A percentile compares a stretch with the other conserved stretches of the same genome.
phyloP scores from a whole-genome alignment of 371 early-diverging fungal species.

The Capillidium heterosporum region DNA sequence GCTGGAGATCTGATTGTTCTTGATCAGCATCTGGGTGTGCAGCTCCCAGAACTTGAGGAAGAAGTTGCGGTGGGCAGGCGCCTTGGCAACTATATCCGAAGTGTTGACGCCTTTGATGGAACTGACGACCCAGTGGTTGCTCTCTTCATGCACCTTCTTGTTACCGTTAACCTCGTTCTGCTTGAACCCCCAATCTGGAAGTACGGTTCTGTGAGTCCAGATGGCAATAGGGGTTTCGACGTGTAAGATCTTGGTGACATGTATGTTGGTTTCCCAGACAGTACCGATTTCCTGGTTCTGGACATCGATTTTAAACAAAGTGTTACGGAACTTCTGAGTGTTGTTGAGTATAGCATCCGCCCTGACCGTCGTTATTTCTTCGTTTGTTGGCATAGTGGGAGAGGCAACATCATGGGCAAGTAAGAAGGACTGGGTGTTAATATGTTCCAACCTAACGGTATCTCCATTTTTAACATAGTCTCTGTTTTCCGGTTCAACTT shows the following conservation, averaged over 20 bases:
- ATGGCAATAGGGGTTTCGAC: constrained; percentile 62
- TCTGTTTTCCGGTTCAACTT: constrained; percentile 7
- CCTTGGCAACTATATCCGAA: constrained; percentile 7
- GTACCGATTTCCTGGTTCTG: constrained; percentile 22
- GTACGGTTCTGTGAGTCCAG: constrained; percentile 46
- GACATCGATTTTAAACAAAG: constrained; percentile 38
- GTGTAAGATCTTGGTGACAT: constrained; percentile 46
- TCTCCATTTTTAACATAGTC: constrained; percentile 21
- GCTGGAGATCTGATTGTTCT: constrained; percentile 76
- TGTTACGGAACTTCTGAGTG: constrained; percentile 33
- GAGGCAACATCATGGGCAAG: constrained; percentile 95
- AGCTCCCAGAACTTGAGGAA: constrained; percentile 86
- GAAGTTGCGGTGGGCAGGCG: background rate
- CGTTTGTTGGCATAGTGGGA: constrained; percentile 87
- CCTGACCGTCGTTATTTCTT: constrained; percentile 76
- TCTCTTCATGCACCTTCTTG: constrained; percentile 52
- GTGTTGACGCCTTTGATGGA: constrained; percentile 43
- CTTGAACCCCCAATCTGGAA: constrained; percentile 91
- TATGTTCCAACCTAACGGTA: constrained; percentile 32
- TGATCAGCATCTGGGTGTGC: constrained; percentile 73
- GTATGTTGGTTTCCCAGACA: constrained; percentile 33
- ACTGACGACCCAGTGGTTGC: constrained; percentile 60
- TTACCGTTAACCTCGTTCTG: constrained; percentile 95
- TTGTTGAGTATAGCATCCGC: constrained; percentile 8
- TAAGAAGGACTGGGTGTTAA: constrained; percentile 34